Base-by-base conservation (phyloP, 176 grass and related monocot species). In the Carex cristatella region DNA sequence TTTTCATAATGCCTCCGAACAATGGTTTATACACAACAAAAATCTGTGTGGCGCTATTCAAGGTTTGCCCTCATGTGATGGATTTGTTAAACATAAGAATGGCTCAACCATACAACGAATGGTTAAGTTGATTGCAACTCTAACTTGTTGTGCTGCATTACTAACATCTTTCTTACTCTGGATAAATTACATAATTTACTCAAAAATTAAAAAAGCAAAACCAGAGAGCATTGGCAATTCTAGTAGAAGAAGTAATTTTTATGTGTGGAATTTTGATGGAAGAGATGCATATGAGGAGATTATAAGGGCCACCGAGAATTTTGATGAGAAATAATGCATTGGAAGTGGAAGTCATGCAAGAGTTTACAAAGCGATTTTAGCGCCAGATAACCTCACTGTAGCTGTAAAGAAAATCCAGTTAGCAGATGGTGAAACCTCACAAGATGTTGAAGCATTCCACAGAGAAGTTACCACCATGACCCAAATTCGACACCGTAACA, bases 381-480 rank as follows among this genome's bases (percentile, higher is more conserved):
- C 49, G 38, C 58, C 13, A 2, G 56, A 70, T 1, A 62, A 9
- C 19, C 9, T 82, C 5, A 44, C 18, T 4, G 18, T 87, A 13
- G 79, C 86, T 3, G 66, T 87, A 3, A 87, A 87, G 56, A 87
- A 83, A 65, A n/a, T 87, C 30, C 53, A 75, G 2, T 5, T 18
- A 63, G 10, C 16, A 15, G 35, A 51, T 8, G 19, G 16, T 37
- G 86, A 77, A 62, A 65, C 4, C 10, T 9, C 61, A 46, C 3
- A 32, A 14, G 23, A 58, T 58, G 12, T n/a, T 30, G 4, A 66
- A 42, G 18, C 38, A 23, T 87, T 87, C 49, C 9, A 53, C 15
- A 87, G 82, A 14, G 79, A 87, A 32, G 77, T 87, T 5, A 9
- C 0, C 1, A 69, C 57, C 13, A 19, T 87, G n/a, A 65, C 79